Percentiles rank a stretch among this genome's conserved stretches.
Conservation (phyloP, 2,329 filamentous ascomycete genomes). For the Trichoderma atrobrunneum region DNA sequence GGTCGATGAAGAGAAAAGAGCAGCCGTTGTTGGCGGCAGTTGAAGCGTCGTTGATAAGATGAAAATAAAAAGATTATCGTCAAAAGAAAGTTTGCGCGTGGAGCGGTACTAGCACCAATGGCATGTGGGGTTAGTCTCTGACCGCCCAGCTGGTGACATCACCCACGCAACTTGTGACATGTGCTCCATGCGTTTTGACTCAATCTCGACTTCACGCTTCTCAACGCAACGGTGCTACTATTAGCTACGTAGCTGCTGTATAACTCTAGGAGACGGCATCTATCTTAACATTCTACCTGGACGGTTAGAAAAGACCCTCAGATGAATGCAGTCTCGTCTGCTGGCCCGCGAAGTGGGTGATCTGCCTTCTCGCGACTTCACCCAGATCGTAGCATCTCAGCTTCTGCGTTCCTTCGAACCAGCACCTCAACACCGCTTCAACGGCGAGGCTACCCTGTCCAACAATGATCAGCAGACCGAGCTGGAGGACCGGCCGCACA, state of each 20-base stretch:
- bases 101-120: neutral
- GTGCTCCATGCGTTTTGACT: neutral
- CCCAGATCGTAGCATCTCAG: constrained; percentile 61
- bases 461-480: constrained; percentile 21
- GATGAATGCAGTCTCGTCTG: constrained; percentile 69
- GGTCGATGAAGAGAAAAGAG: neutral
- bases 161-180: neutral
- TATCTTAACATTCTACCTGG: neutral
- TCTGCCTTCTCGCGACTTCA: constrained; percentile 61
- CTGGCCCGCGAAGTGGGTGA: constrained; percentile 73
- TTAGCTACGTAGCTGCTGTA: neutral
- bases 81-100: constrained; percentile 14
- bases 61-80: neutral
- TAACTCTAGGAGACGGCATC: neutral
- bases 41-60: neutral
- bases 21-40: neutral
- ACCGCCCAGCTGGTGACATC: constrained; percentile 14
- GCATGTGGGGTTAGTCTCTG: constrained; percentile 17
- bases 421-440: constrained; percentile 66
- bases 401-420: constrained; percentile 69
- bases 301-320: neutral
- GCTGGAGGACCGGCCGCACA: constrained; percentile 32
- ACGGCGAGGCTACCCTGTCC: constrained; percentile 43
- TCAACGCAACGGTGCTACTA: neutral
- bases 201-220: neutral